Conservation (phyloP, 805 yeast genomes). For the Isabelozyma gotoi region DNA sequence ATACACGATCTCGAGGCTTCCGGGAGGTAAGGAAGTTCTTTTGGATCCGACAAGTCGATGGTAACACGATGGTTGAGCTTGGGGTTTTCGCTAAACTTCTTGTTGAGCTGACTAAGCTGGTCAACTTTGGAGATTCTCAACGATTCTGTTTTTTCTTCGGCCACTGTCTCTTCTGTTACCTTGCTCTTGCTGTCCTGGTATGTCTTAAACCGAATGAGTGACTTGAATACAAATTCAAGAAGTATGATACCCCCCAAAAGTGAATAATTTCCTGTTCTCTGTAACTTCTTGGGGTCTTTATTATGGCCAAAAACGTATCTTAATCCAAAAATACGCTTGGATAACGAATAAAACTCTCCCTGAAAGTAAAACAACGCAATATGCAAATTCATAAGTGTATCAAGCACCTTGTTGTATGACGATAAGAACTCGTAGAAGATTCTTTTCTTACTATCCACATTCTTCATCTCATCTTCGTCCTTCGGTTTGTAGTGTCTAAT, state of each 20-base stretch:
- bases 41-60: slow-evolving; percentile 58
- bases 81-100: not conserved
- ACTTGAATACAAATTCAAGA: slow-evolving; percentile 50
- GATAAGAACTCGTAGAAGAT: slow-evolving; percentile 18
- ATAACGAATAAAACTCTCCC: slow-evolving; percentile 77
- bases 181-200: slow-evolving; percentile 16
- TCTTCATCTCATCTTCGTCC: slow-evolving; percentile 8
- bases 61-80: slow-evolving; percentile 11
- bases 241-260: slow-evolving; percentile 65
- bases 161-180: slow-evolving; percentile 8
- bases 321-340: slow-evolving; percentile 76
- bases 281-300: slow-evolving; percentile 40
- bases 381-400: slow-evolving; percentile 64
- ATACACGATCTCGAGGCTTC: slow-evolving; percentile 73
- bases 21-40: slow-evolving; percentile 64
- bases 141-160: slow-evolving; percentile 1
- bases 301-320: slow-evolving; percentile 75
- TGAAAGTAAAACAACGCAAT: slow-evolving; percentile 78
- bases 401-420: slow-evolving; percentile 48
- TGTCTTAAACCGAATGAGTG: slow-evolving; percentile 30
- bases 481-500: slow-evolving; percentile 21
- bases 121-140: slow-evolving; percentile 1
- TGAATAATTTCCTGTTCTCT: slow-evolving; percentile 64
- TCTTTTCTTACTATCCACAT: slow-evolving; percentile 3
- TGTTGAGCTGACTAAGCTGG: slow-evolving; percentile 1